Evolutionary conservation across 2,329 filamentous ascomycete genomes (phyloP).

Genomic region (Fusarium sp.): DNA sequence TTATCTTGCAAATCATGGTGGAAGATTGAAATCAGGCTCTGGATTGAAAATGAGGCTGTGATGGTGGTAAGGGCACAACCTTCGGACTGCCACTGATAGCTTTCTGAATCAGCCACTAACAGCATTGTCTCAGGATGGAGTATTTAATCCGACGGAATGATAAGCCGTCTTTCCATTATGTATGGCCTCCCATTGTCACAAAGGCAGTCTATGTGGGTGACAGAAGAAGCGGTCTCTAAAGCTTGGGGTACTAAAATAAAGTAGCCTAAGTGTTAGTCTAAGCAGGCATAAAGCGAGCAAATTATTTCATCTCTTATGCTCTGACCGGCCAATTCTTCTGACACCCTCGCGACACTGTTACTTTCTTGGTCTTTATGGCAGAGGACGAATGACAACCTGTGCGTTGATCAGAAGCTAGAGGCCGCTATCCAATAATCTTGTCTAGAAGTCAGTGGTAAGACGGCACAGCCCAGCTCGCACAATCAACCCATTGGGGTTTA

Average conservation of each 20-base stretch:
- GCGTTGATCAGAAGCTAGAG: background rate
- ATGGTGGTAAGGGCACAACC: too few relatives aligned
- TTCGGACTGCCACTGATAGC: accelerated
- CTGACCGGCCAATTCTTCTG: too few relatives aligned
- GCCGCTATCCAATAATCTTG: background rate
- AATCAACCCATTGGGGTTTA: constrained; percentile 14
- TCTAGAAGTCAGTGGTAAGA: background rate
- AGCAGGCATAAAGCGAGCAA: too few relatives aligned
- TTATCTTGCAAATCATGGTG: background rate
- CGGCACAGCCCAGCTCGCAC: constrained; percentile 10
- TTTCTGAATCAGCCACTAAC: background rate
- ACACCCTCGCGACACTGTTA: too few relatives aligned
- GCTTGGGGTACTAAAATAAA: too few relatives aligned
- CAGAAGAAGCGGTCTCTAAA: too few relatives aligned
- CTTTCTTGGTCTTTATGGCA: background rate
- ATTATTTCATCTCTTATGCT: too few relatives aligned
- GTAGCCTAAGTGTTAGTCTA: too few relatives aligned
- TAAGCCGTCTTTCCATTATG: background rate
- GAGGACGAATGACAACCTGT: too few relatives aligned
- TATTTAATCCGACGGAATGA: background rate
- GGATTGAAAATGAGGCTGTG: background rate
- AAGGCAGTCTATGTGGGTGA: background rate
- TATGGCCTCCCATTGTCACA: background rate
- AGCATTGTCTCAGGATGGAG: background rate
- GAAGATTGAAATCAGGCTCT: background rate